These are phyloP conservation scores for Rosa rugosa DNA, from an alignment of 306 rosid species.

Conservation along the genomic window DNA sequence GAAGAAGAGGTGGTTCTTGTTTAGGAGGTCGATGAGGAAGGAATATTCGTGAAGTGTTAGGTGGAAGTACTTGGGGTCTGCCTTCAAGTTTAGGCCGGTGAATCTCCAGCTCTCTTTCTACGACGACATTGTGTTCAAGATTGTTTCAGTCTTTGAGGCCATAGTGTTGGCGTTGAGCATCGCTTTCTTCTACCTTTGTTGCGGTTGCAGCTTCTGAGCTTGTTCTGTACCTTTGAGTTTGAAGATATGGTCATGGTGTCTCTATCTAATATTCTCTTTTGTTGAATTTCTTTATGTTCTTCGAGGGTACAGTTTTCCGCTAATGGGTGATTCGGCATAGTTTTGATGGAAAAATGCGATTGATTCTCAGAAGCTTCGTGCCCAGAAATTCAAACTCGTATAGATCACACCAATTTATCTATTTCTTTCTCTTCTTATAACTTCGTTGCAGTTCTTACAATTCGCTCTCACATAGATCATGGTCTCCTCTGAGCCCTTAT, in stretches of 20 bases:
- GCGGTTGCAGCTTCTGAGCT: slow-evolving; percentile 60
- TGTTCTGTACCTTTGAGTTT: too few relatives aligned
- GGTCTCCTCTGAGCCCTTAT: too few relatives aligned
- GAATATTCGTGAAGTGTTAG: slow-evolving; percentile 38
- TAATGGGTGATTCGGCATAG: not conserved
- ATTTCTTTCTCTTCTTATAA: too few relatives aligned
- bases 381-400: too few relatives aligned
- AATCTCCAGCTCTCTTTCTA: slow-evolving; percentile 43
- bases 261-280: not conserved
- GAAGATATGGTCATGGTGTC: too few relatives aligned
- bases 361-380: too few relatives aligned
- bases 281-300: not conserved
- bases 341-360: too few relatives aligned
- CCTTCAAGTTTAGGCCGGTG: slow-evolving; percentile 53
- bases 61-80: slow-evolving; percentile 45
- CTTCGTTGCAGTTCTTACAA: too few relatives aligned
- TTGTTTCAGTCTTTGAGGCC: slow-evolving; percentile 60
- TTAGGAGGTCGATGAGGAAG: slow-evolving; percentile 46
- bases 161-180: slow-evolving; percentile 37
- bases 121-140: slow-evolving; percentile 51
- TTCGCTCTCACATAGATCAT: too few relatives aligned
- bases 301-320: not conserved
- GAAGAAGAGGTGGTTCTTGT: slow-evolving; percentile 47
- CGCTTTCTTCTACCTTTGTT: slow-evolving; percentile 56
- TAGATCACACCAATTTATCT: too few relatives aligned